A percentile compares a stretch with the other conserved stretches of the same genome.
Conservation (phyloP, 2,329 filamentous ascomycete genomes). For the Calonectria ilicicola region DNA sequence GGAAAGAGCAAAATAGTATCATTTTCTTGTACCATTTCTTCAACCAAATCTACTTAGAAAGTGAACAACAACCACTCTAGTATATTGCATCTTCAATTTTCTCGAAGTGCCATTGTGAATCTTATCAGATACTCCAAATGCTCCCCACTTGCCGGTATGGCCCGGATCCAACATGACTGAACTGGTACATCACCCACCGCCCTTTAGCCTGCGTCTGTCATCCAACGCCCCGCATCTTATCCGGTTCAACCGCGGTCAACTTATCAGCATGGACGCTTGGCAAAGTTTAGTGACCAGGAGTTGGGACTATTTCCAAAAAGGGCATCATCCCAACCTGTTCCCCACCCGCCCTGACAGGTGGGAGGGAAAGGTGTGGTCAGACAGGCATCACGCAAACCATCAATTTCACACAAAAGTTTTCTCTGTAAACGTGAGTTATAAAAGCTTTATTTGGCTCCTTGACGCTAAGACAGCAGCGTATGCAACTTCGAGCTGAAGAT, state of each 20-base stretch:
- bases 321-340: not conserved
- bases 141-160: too few species aligned
- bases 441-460: not conserved
- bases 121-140: too few species aligned
- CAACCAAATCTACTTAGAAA: too few species aligned
- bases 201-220: too few species aligned
- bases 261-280: not conserved
- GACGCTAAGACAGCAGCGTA: not conserved
- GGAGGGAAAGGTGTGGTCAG: not conserved
- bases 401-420: not conserved
- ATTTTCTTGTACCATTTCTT: too few species aligned
- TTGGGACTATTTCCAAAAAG: conserved; percentile 7
- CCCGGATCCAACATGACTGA: too few species aligned
- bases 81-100: too few species aligned
- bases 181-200: too few species aligned
- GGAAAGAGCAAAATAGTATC: too few species aligned
- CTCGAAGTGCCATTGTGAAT: too few species aligned
- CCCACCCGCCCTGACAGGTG: not conserved
- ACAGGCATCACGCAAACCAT: not conserved
- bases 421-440: not conserved
- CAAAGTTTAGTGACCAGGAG: not conserved
- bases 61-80: too few species aligned
- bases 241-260: not conserved
- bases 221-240: not conserved
- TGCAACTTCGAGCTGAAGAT: too few species aligned